These are phyloP conservation scores for Tilletia indica DNA, from an alignment of 1,284 basidiomycete genomes.

Conservation along the genomic window DNA sequence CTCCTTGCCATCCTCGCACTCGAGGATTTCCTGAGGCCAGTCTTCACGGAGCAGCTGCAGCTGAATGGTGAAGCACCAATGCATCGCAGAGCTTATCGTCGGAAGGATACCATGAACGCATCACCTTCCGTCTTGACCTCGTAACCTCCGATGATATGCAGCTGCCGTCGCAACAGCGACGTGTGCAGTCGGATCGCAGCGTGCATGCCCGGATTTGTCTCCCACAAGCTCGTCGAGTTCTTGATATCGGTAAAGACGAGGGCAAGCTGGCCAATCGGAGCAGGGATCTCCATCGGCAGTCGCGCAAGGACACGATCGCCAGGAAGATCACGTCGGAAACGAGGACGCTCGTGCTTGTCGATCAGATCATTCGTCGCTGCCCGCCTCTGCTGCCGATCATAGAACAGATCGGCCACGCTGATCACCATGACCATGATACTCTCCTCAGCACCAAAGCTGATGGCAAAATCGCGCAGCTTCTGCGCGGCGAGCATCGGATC, in stretches of 20 bases:
- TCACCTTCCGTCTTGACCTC: constrained; percentile 99
- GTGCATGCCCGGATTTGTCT: constrained; percentile 92
- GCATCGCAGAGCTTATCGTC: constrained; percentile 77
- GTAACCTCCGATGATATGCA: constrained; percentile 91
- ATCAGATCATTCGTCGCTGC: constrained; percentile 24
- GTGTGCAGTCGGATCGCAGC: constrained; percentile 93
- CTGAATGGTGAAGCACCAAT: constrained; percentile 91
- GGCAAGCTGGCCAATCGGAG: constrained; percentile 84
- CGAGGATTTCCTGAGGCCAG: constrained; percentile 93
- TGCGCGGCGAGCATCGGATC: constrained; percentile 97
- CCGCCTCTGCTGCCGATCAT: constrained; percentile 21
- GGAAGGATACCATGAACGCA: constrained; percentile 98
- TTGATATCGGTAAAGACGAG: constrained; percentile 98
- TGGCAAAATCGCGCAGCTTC: constrained; percentile 92
- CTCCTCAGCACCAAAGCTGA: constrained; percentile 91
- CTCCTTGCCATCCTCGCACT: constrained; percentile 85
- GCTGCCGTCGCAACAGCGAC: constrained; percentile 76
- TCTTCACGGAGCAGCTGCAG: constrained; percentile 76
- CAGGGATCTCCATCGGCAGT: constrained; percentile 77
- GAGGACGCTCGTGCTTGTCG: constrained; percentile 45
- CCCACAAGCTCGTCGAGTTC: constrained; percentile 96
- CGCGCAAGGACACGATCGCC: constrained; percentile 59
- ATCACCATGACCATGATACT: constrained; percentile 99
- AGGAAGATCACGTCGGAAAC: constrained; percentile 40
- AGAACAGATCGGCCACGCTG: constrained; percentile 75